phyloP scores from a whole-genome alignment of 768 basidiomycete genomes.

The Pleurotus citrinopileatus region DNA sequence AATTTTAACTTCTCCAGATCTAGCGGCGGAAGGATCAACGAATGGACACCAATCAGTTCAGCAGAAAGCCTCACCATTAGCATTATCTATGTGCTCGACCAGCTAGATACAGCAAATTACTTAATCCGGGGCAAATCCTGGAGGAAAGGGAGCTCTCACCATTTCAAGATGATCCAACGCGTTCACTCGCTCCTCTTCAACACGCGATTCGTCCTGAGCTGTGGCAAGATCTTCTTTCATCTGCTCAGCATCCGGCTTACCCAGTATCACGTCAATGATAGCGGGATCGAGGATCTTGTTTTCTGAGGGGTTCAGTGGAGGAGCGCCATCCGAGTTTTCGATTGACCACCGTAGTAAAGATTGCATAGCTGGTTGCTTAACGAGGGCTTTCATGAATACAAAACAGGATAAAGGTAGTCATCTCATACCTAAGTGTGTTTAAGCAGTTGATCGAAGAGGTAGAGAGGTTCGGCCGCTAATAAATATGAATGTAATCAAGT shows the following conservation, averaged over 20 bases:
- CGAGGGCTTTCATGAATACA: not conserved
- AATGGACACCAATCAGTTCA: not conserved
- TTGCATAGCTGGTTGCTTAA: slow-evolving; percentile 46
- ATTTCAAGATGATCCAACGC: slow-evolving; percentile 87
- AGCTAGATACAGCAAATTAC: slow-evolving; percentile 41
- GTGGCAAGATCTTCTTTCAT: slow-evolving; percentile 80
- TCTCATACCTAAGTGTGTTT: no score
- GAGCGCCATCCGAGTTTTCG: slow-evolving; percentile 51
- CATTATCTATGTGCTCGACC: slow-evolving; percentile 88
- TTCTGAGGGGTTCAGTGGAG: slow-evolving; percentile 33
- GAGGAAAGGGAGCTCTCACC: slow-evolving; percentile 39
- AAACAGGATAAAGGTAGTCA: not conserved
- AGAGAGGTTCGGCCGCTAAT: not conserved
- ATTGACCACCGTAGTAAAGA: slow-evolving; percentile 81
- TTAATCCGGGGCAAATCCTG: not conserved
- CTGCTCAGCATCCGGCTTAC: slow-evolving; percentile 74
- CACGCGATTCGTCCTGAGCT: slow-evolving; percentile 53
- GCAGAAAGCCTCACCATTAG: slow-evolving; percentile 65
- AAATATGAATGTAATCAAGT: not conserved
- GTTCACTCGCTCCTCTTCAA: slow-evolving; percentile 56
- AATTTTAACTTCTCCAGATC: slow-evolving; percentile 75
- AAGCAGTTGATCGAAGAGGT: not conserved
- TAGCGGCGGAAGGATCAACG: slow-evolving; percentile 22
- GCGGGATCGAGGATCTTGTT: slow-evolving; percentile 63
- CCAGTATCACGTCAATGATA: slow-evolving; percentile 84